Percentiles rank a stretch among this genome's conserved stretches.
These are phyloP conservation scores for Areca catechu DNA, from an alignment of 176 grass and related monocot genomes.

Conservation along the genomic window DNA sequence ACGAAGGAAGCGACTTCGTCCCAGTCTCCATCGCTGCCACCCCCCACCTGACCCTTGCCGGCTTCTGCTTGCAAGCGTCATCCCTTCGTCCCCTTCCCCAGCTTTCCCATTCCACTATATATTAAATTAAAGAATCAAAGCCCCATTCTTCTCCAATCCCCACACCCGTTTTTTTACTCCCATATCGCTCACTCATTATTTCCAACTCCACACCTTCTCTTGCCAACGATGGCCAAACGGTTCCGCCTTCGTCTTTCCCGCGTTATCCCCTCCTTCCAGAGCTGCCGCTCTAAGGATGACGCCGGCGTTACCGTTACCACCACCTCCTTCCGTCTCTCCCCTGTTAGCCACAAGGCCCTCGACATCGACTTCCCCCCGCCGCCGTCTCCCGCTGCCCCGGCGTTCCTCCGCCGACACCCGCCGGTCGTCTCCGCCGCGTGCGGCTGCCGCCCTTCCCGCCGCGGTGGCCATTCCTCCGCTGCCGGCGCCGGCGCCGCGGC, in stretches of 20 bases:
- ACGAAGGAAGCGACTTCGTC: too few species aligned
- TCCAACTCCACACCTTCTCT: neutral
- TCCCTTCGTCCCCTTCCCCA: too few species aligned
- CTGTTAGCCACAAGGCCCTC: too few species aligned
- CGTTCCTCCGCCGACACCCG: neutral
- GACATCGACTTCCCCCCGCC: too few species aligned
- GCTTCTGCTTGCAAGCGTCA: too few species aligned
- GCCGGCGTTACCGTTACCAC: conserved; percentile 24
- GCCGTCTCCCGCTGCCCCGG: neutral
- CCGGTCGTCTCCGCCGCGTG: neutral
- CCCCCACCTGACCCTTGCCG: too few species aligned
- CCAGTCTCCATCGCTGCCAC: too few species aligned
- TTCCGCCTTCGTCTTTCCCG: conserved; percentile 31
- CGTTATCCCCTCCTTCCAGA: conserved; percentile 42
- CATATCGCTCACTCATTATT: too few species aligned
- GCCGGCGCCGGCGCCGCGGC: conserved; percentile 16
- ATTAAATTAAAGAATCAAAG: too few species aligned
- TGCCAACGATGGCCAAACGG: conserved; percentile 42
- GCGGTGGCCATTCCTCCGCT: neutral
- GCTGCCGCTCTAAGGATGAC: conserved; percentile 36
- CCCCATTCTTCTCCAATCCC: too few species aligned
- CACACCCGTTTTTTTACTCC: too few species aligned
- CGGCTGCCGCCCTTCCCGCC: neutral
- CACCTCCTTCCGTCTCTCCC: conserved; percentile 1
- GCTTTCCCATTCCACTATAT: too few species aligned